Evolutionary conservation across 257 asterid species (phyloP).

Genomic region (Forsythia suspensa): DNA sequence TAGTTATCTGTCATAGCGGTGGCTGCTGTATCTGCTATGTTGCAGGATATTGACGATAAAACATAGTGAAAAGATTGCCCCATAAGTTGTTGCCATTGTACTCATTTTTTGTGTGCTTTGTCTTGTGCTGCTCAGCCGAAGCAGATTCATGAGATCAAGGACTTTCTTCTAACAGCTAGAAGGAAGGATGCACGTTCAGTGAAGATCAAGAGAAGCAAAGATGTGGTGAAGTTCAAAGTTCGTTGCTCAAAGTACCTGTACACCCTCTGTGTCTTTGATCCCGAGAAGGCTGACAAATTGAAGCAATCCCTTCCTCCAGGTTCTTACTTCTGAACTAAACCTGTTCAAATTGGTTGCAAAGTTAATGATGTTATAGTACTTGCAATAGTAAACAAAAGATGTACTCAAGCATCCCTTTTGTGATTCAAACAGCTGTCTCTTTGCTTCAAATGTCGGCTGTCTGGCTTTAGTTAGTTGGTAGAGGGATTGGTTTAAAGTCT

Average conservation of each 20-base stretch:
- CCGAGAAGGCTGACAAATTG: conserved; percentile 52
- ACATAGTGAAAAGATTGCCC: neutral
- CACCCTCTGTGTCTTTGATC: conserved; percentile 53
- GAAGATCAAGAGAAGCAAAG: conserved; percentile 56
- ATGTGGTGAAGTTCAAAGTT: conserved; percentile 58
- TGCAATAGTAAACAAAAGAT: neutral
- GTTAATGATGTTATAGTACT: neutral
- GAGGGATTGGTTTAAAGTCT: neutral
- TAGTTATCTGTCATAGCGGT: neutral
- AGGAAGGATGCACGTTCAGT: conserved; percentile 58
- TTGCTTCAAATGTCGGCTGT: neutral
- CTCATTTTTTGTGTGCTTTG: neutral
- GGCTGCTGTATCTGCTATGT: neutral
- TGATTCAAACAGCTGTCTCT: neutral
- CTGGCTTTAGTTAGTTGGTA: neutral
- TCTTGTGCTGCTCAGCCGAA: conserved; percentile 40
- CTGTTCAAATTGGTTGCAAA: neutral
- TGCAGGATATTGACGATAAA: neutral
- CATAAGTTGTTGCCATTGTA: neutral
- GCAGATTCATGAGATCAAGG: conserved; percentile 63
- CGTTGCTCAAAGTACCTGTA: conserved; percentile 59
- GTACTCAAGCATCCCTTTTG: neutral
- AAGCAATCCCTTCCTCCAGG: conserved; percentile 69
- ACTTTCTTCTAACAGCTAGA: conserved; percentile 57
- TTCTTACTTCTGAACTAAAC: conserved; percentile 8